Base-by-base conservation (phyloP, 2,329 filamentous ascomycete species). In the Blastomyces gilchristii region DNA sequence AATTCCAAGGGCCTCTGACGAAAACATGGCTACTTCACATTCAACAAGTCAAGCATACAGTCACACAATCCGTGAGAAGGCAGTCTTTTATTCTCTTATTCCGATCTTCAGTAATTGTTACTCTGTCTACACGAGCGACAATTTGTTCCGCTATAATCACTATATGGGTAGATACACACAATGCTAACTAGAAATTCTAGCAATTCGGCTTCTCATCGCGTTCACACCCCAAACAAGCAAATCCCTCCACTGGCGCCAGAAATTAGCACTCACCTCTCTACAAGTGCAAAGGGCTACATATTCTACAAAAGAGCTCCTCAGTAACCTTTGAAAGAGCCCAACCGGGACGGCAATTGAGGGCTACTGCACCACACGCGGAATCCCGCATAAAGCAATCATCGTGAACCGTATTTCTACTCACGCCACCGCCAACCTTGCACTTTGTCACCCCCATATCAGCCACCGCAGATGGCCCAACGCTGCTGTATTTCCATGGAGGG, bases 401-500 rank as follows among this genome's bases (percentile, higher is more conserved):
- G n/a, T 58, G 37, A 28, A 6, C 1, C 6, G 18, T n/a, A 49
- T 7, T 25, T 6, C 22, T 22, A 22, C 9, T n/a, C 39, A 34
- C 12, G 11, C 57, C 57, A n/a, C 41, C 22, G 28, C 5, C 57
- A 47, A 31, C 41, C 41, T 34, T 59, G 39, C 57, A 59, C 22
- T 59, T 47, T 47, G 41, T 49, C 22, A 59, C 41, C 14, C 57
- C 57, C 57, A 6, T 16, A 31, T 58, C 56, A 47, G 16, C 57
- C 37, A 45, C 57, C 6, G 25, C n/a, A 31, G 22, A 16, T 41
- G 25, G 39, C 25, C 57, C 41, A 18, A 47, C 25, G 4, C 6
- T 59, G 25, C 57, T 59, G 8, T 59, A 59, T n/a, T 59, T 59
- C n/a, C 57, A 59, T 47, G 57, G 57, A 9, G 57, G 57, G 0